A percentile compares a stretch with the other conserved stretches of the same genome.
These are phyloP conservation scores for Ceratobasidium sp. DNA, from an alignment of 1,284 basidiomycete species.

Conservation along the genomic window DNA sequence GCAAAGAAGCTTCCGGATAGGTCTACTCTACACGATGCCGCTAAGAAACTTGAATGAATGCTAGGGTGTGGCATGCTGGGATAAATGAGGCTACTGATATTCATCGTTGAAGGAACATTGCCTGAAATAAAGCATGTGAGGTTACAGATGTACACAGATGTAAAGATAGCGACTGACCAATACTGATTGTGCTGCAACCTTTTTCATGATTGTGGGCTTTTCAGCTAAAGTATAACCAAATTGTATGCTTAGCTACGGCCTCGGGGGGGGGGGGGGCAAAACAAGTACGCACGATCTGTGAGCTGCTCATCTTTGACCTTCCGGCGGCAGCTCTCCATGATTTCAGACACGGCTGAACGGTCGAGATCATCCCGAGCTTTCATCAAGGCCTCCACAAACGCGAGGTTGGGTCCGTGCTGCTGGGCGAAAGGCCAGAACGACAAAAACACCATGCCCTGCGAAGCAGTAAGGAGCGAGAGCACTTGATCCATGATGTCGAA, in stretches of 20 bases:
- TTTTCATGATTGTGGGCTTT: conserved; percentile 86
- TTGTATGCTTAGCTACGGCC: conserved; percentile 26
- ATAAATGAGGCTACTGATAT: conserved; percentile 15
- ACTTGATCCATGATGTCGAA: conserved; percentile 91
- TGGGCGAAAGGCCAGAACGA: conserved; percentile 98
- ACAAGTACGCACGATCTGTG: conserved; percentile 74
- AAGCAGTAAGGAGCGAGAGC: conserved; percentile 84
- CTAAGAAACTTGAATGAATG: conserved; percentile 22
- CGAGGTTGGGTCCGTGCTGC: conserved; percentile 89
- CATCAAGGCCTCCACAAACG: conserved; percentile 90
- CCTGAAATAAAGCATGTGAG: conserved; percentile 39
- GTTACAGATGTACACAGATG: conserved; percentile 12
- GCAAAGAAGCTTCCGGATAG: conserved; percentile 76
- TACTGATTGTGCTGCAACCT: conserved; percentile 74
- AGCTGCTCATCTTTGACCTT: conserved; percentile 90
- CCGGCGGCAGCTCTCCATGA: conserved; percentile 92
- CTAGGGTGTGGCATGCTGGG: conserved; percentile 5
- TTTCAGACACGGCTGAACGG: conserved; percentile 81
- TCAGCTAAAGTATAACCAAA: conserved; percentile 57
- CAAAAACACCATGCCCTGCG: conserved; percentile 90
- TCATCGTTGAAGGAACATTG: conserved; percentile 42
- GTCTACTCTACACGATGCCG: conserved; percentile 53
- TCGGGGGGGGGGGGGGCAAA: not conserved
- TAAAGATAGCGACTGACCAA: conserved; percentile 67
- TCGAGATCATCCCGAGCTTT: conserved; percentile 91